Base-by-base conservation (phyloP, 176 grass and related monocot genomes). In the Carex scoparia region DNA sequence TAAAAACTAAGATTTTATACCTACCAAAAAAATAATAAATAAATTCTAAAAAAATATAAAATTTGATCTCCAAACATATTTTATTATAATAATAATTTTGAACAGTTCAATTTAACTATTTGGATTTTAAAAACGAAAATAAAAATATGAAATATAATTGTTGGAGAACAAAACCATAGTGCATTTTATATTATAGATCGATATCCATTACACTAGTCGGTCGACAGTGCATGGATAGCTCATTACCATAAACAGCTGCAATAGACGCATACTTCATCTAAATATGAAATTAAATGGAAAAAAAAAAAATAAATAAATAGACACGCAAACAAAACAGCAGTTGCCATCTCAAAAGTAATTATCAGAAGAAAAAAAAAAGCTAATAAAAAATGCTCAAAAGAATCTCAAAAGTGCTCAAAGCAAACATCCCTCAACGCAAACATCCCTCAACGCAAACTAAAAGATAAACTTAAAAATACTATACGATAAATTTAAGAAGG, bases 401-500 rank as follows among this genome's bases (percentile, higher is more conserved):
- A 35, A 15, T 33, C 75, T 46, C 38, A 65, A 82, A 65, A 83
- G 23, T 54, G 8, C n/a, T 2, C 14, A 28, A 65, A 65, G 79
- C 33, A 81, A 65, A 49, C 3, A 65, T 81, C 60, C 58, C 16
- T 4, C 18, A 70, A 59, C 10, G 28, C 3, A 1, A 63, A 42
- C 63, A 65, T 81, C 60, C 58, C 16, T 4, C 18, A 70, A 59
- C 10, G 28, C 3, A 1, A 63, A 42, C 63, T 30, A 75, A 15
- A 4, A 30, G 2, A 10, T 30, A 60, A 57, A 1, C 38, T 28
- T 5, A 33, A 23, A 4, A 13, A 42, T 33, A 61, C 10, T 28
- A 35, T 13, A 23, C 23, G 12, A 81, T 37, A 84, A 74, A 28
- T 5, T 81, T 3, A 83, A 88, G 62, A 84, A 19, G 33, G 19